Evolutionary conservation across 805 yeast genomes (phyloP).

Genomic region (Yamadazyma laniorum): DNA sequence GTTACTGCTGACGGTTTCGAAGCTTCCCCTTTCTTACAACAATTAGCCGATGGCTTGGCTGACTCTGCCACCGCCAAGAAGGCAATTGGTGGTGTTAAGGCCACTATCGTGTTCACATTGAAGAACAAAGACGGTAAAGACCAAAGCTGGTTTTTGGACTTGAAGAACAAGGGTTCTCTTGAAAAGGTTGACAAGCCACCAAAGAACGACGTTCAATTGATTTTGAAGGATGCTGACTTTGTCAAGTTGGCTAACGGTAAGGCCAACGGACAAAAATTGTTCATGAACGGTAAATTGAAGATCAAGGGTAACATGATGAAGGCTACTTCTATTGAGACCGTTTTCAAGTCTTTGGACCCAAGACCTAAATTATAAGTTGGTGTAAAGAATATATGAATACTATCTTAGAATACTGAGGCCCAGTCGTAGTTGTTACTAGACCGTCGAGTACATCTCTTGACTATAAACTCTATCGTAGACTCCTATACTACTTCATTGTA

Average conservation of each 20-base stretch:
- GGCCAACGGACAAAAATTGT: constrained; percentile 80
- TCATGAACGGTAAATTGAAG: constrained; percentile 81
- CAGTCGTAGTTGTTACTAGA: too few species aligned
- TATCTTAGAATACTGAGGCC: too few species aligned
- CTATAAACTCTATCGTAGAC: too few species aligned
- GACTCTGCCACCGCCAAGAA: constrained; percentile 35
- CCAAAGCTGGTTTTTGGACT: constrained; percentile 66
- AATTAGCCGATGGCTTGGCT: constrained; percentile 37
- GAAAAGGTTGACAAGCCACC: constrained; percentile 44
- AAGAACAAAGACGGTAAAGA: constrained; percentile 59
- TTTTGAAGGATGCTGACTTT: constrained; percentile 66
- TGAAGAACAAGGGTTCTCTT: constrained; percentile 55
- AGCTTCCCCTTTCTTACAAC: constrained; percentile 41
- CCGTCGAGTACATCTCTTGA: too few species aligned
- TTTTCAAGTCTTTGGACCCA: constrained; percentile 53
- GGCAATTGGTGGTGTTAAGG: constrained; percentile 51
- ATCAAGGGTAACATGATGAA: constrained; percentile 90
- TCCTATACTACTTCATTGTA: too few species aligned
- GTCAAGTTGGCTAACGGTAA: constrained; percentile 71
- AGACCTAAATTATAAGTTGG: constrained; percentile 40
- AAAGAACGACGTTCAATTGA: constrained; percentile 62
- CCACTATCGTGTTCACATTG: constrained; percentile 64
- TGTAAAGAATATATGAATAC: neutral
- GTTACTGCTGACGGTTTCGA: constrained; percentile 41
- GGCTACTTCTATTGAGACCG: constrained; percentile 72